Evolutionary conservation across 2,329 filamentous ascomycete species (phyloP).

Genomic region (Teratosphaeria zuluensis): DNA sequence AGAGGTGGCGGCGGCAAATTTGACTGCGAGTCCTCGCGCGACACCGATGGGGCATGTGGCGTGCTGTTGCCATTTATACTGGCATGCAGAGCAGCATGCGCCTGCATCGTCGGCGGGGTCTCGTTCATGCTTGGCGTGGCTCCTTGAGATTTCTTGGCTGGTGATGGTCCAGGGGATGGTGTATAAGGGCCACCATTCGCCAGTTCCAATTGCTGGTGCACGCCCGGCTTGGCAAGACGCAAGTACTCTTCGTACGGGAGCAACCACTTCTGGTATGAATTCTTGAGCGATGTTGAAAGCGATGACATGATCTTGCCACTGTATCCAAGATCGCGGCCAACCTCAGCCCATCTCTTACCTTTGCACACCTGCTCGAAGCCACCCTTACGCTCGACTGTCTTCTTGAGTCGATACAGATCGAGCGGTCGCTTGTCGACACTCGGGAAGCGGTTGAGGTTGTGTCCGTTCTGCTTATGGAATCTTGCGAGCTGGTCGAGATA

Average conservation of each 20-base stretch:
- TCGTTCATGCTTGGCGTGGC: conserved; percentile 41
- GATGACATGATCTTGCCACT: conserved; percentile 99
- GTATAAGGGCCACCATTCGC: conserved; percentile 86
- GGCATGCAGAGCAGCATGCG: conserved; percentile 48
- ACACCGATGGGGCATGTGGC: conserved; percentile 10
- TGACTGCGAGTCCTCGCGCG: conserved; percentile 7
- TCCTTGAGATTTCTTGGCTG: conserved; percentile 50
- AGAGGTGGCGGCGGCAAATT: conserved; percentile 30
- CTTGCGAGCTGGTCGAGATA: conserved; percentile 92
- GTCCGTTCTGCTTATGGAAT: conserved; percentile 94
- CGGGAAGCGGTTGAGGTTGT: conserved; percentile 83
- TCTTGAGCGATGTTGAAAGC: conserved; percentile 91
- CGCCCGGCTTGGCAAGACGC: conserved; percentile 78
- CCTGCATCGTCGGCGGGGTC: conserved; percentile 47
- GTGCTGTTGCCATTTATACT: conserved; percentile 34
- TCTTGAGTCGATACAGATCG: conserved; percentile 91
- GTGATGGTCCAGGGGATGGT: conserved; percentile 63
- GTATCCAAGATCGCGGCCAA: conserved; percentile 90
- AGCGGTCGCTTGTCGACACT: conserved; percentile 97
- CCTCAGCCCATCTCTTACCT: conserved; percentile 97
- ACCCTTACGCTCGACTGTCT: conserved; percentile 86
- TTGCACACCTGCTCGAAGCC: conserved; percentile 97
- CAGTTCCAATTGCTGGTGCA: conserved; percentile 89
- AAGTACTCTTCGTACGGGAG: conserved; percentile 95
- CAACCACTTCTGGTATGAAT: conserved; percentile 95